These are phyloP conservation scores for Barnettozyma sucrosica DNA, from an alignment of 805 yeast genomes.

Conservation along the genomic window DNA sequence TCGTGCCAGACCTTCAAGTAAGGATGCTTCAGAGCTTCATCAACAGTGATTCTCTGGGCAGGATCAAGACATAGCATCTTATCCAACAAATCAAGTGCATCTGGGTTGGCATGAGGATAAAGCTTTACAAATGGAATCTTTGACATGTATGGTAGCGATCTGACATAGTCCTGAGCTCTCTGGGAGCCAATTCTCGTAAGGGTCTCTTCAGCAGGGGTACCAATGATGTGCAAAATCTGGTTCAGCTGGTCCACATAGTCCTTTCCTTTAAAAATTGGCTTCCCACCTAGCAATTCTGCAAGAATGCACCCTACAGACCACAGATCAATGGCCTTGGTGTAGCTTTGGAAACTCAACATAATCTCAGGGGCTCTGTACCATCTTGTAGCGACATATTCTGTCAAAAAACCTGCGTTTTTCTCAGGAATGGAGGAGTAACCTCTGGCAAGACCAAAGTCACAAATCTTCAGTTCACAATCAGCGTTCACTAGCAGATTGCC, in stretches of 20 bases:
- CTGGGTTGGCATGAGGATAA: slow-evolving; percentile 83
- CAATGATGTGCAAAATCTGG: slow-evolving; percentile 78
- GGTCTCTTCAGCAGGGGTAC: slow-evolving; percentile 83
- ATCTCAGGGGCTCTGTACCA: slow-evolving; percentile 99
- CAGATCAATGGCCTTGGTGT: slow-evolving; percentile 92
- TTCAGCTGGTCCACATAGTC: slow-evolving; percentile 94
- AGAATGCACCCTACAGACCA: slow-evolving; percentile 98
- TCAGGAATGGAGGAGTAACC: slow-evolving; percentile 81
- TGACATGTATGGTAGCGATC: slow-evolving; percentile 78
- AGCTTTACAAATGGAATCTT: slow-evolving; percentile 64
- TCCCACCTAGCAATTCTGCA: slow-evolving; percentile 88
- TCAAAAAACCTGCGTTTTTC: slow-evolving; percentile 86
- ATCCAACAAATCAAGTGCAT: slow-evolving; percentile 75
- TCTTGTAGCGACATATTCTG: slow-evolving; percentile 96
- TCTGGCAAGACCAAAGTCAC: slow-evolving; percentile 95
- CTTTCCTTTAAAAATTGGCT: slow-evolving; percentile 89
- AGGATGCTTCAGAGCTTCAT: slow-evolving; percentile 84
- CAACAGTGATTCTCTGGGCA: slow-evolving; percentile 73
- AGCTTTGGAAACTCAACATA: slow-evolving; percentile 89
- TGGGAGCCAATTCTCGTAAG: slow-evolving; percentile 69
- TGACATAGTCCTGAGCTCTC: slow-evolving; percentile 87
- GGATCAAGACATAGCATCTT: slow-evolving; percentile 87
- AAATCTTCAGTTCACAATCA: slow-evolving; percentile 91
- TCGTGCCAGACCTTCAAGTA: slow-evolving; percentile 89
- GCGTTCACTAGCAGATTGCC: slow-evolving; percentile 91